These are phyloP conservation scores for Phyllosticta ampelicida DNA, from an alignment of 2,329 filamentous ascomycete species.

Conservation along the genomic window DNA sequence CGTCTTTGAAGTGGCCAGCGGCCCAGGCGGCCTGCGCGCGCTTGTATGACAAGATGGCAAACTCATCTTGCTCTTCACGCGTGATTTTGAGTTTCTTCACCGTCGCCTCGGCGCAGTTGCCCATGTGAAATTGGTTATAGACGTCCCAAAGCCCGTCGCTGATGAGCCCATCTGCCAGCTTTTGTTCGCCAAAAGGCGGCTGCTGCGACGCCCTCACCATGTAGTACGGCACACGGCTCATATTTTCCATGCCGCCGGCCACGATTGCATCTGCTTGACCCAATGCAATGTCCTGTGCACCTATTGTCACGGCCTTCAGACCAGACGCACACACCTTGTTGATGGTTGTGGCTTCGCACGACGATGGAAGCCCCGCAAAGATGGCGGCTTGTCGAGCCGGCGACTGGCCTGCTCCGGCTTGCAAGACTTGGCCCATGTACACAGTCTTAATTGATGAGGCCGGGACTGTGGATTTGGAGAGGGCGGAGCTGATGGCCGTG, in stretches of 20 bases:
- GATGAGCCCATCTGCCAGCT: constrained; percentile 82
- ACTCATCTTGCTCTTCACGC: constrained; percentile 80
- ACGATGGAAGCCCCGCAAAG: constrained; percentile 73
- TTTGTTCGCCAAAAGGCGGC: constrained; percentile 76
- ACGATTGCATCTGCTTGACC: constrained; percentile 80
- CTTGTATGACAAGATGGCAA: constrained; percentile 80
- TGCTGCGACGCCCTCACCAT: constrained; percentile 69
- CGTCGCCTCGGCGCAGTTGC: constrained; percentile 88
- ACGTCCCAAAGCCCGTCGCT: constrained; percentile 95
- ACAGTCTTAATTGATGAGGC: constrained; percentile 75
- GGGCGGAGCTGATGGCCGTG: constrained; percentile 79
- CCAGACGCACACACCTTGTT: constrained; percentile 98
- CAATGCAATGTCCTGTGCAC: constrained; percentile 89
- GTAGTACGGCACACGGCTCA: constrained; percentile 91
- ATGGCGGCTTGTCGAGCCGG: constrained; percentile 85
- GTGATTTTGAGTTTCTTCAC: constrained; percentile 77
- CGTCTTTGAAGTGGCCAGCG: constrained; percentile 69
- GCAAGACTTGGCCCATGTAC: constrained; percentile 95
- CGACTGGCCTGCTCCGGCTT: constrained; percentile 74
- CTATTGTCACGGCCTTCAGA: constrained; percentile 80
- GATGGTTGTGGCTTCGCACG: constrained; percentile 79
- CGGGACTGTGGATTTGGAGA: constrained; percentile 78
- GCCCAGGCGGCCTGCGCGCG: constrained; percentile 87
- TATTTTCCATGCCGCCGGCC: constrained; percentile 96
- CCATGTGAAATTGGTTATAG: constrained; percentile 97